Base-by-base conservation (phyloP, 2,329 filamentous ascomycete species). In the Tolypocladium cylindrosporum region DNA sequence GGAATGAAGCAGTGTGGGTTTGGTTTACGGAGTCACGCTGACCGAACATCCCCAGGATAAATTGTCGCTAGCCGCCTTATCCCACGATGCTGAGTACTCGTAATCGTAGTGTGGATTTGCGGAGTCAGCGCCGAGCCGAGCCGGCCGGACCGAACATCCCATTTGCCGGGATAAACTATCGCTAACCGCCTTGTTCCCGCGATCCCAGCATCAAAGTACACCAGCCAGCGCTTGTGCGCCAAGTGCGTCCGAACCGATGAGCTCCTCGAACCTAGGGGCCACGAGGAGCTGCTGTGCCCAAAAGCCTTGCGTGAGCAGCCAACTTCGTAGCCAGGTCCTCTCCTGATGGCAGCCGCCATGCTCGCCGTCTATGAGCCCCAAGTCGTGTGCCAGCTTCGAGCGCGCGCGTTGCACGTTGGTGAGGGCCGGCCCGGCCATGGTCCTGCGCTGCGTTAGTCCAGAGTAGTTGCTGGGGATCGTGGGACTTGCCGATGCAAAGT, bases 401-500 rank as follows among this genome's bases (percentile, higher is more conserved):
- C 48, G 27, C 31, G 48, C 48, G 31, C 4, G 11, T 8, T 51
- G 27, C 16, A 36, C 31, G 31, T 36, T 36, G 27, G 16, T 31
- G 16, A 13, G 9, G 16, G 10, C 19, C 10, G 48, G 48, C 16
- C n/a, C 19, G 13, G 43, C 7, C 5, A 56, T 4, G 1, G 68
- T 69, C 4, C 67, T 69, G 2, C 8, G 4, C 13, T 24, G 2
- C 0, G 2, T 36, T 9, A 41, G 8, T 24, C 34, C 9, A 3
- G 10, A 19, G 45, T 24, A 21, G 34, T 14, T 27, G 4, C 37
- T 4, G 41, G 9, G n/a, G 11, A 2, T 4, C 9, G 8, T 8
- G 27, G 43, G 43, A 59, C 65, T 34, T 62, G 65, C 67, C 61
- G 65, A 52, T 74, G 71, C 0, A 70, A 68, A 1, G 69, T 70